Evolutionary conservation across 192 early-diverging fungal genomes (phyloP), one percentile per base, ranked within the genome.

Genomic region (Backusella parvicylindrica): DNA sequence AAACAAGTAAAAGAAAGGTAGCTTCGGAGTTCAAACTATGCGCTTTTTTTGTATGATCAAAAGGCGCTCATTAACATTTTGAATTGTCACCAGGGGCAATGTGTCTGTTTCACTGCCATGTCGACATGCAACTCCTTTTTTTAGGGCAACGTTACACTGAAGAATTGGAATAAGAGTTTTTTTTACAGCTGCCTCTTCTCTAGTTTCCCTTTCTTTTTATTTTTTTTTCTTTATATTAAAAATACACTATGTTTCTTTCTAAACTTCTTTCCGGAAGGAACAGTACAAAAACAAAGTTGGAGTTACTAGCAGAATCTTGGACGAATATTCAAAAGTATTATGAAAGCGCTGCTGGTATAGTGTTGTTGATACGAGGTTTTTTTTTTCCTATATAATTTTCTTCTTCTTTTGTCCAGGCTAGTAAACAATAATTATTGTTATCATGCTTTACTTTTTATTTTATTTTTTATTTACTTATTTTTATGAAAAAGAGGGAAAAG

Each of bases 301-400:
- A 81, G 30, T 49, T 81, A 60, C 65, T 81, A 18, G 73, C 65
- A 32, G 71, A 81, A 68, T 66, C 75, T 18, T 81, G 79, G 79
- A 68, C 71, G 37, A 77, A 71, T 70, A 76, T 81, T 26, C 79
- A 81, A 69, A 72, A 73, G 6, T 81, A 81, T 70, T 81, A 81
- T 37, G 79, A 81, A 67, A 81, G 75, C 38, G 79, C 79, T 50
- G 68, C 75, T 28, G 77, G 77, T 78, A 78, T 38, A 68, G 33
- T 72, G 65, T 77, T 66, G 16, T 63, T 64, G 21, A 71, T 71
- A 60, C 66, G 41, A 68, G 56, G 53, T 63, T 60, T 60, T 60
- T 60, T 35, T 60, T 60, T 60, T 60, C 9, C 53, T 60, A 28
- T 60, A 28, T 30, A 28, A 8, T 28, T 60, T 60, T 60, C 53